Conservation (phyloP, 2,329 filamentous ascomycete genomes). For the Ophiosphaerella korrae region DNA sequence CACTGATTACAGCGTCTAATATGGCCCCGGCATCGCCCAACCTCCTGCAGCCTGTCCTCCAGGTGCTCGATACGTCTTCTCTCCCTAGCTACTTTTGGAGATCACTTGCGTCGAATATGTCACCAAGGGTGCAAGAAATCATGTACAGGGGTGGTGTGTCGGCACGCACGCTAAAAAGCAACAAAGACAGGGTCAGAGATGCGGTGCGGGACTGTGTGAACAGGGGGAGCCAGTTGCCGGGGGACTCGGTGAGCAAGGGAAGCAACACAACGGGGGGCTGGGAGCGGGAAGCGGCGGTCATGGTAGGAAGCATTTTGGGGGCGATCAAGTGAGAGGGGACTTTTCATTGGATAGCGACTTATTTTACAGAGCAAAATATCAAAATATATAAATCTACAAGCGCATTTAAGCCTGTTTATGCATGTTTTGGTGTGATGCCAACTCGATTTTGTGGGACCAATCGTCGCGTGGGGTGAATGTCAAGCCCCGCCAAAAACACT, state of each 20-base stretch:
- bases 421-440: background rate
- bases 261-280: constrained; percentile 62
- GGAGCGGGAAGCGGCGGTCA: constrained; percentile 92
- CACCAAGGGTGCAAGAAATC: constrained; percentile 81
- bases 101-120: constrained; percentile 78
- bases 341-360: background rate
- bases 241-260: constrained; percentile 54
- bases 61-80: constrained; percentile 83
- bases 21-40: constrained; percentile 39
- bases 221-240: constrained; percentile 72
- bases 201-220: constrained; percentile 83
- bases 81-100: constrained; percentile 94
- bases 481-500: constrained; percentile 3
- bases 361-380: background rate
- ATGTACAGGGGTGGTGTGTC: constrained; percentile 80
- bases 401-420: background rate
- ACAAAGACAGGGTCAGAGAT: constrained; percentile 74
- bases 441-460: background rate
- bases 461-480: constrained; percentile 2
- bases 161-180: constrained; percentile 77
- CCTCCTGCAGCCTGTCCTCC: constrained; percentile 74
- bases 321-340: constrained; percentile 31
- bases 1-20: constrained; percentile 57
- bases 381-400: background rate
- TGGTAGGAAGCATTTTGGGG: constrained; percentile 84